Conservation (phyloP, 2,329 filamentous ascomycete species). For the Clarireedia hainanense region DNA sequence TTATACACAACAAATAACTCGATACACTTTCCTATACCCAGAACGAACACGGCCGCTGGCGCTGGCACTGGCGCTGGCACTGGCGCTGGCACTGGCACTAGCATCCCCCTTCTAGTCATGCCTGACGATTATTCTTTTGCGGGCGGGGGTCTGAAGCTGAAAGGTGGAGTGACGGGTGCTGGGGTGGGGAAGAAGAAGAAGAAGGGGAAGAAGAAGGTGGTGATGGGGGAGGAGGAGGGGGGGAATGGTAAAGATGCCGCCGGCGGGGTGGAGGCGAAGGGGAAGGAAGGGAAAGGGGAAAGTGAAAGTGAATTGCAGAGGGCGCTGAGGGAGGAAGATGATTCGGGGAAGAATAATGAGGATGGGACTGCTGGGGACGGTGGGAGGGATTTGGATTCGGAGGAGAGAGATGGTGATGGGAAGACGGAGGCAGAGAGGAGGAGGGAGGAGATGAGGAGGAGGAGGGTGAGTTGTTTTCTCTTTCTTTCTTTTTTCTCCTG, state of each 20-base stretch:
- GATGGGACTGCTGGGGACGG: neutral
- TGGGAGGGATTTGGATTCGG: slow-evolving; percentile 16
- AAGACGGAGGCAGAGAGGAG: slow-evolving; percentile 83
- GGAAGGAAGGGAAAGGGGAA: slow-evolving; percentile 35
- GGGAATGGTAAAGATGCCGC: slow-evolving; percentile 64
- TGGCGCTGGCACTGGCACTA: too few relatives aligned
- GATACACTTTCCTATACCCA: too few relatives aligned
- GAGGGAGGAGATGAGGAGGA: slow-evolving; percentile 73
- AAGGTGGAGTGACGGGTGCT: slow-evolving; percentile 59
- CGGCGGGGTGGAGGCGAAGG: slow-evolving; percentile 57
- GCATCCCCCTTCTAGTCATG: slow-evolving; percentile 39
- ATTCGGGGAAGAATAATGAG: slow-evolving; percentile 11
- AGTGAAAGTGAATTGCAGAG: slow-evolving; percentile 36
- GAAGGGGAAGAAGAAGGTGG: slow-evolving; percentile 29
- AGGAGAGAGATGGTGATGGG: slow-evolving; percentile 30
- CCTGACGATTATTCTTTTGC: slow-evolving; percentile 66
- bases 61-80: too few relatives aligned
- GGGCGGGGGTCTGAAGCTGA: slow-evolving; percentile 73
- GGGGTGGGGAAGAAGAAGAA: slow-evolving; percentile 59
- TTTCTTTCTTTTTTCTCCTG: neutral
- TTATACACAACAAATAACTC: too few relatives aligned
- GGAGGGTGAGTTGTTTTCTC: slow-evolving; percentile 54
- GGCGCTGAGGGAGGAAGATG: slow-evolving; percentile 27
- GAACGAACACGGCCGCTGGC: too few relatives aligned
- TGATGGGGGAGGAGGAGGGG: slow-evolving; percentile 31